phyloP scores from a whole-genome alignment of 2,329 filamentous ascomycete species.

The Drechslera avenae region DNA sequence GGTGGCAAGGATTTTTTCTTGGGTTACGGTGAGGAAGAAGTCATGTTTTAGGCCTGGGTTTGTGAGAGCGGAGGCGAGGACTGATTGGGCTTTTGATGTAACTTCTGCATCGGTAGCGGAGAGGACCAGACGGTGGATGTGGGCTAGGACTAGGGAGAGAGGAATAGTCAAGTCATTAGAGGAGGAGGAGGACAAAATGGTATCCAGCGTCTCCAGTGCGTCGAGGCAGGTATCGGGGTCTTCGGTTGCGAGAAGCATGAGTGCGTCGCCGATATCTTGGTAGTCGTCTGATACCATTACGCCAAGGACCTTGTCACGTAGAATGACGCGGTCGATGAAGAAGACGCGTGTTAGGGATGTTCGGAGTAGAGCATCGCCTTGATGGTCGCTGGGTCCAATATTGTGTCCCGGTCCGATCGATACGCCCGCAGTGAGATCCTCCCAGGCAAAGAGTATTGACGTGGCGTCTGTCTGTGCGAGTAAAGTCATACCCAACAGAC shows the following conservation, averaged over 20 bases:
- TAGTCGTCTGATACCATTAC: conserved; percentile 21
- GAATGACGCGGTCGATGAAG: conserved; percentile 33
- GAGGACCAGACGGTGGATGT: conserved; percentile 28
- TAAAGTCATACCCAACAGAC: conserved; percentile 32
- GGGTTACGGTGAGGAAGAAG: conserved; percentile 26
- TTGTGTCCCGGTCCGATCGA: conserved; percentile 28
- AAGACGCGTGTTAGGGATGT: conserved; percentile 30
- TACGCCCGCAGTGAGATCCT: conserved; percentile 21
- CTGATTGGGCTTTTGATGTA: conserved; percentile 35
- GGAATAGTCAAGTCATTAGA: conserved; percentile 18
- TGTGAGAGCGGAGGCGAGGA: conserved; percentile 31
- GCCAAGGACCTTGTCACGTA: conserved; percentile 19
- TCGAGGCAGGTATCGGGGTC: conserved; percentile 37
- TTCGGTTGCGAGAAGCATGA: conserved; percentile 27
- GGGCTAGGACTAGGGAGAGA: conserved; percentile 24
- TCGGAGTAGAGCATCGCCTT: conserved; percentile 24
- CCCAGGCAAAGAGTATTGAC: conserved; percentile 28
- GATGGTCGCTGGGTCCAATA: conserved; percentile 11
- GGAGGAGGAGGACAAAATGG: conserved; percentile 19
- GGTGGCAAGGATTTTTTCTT: conserved; percentile 19
- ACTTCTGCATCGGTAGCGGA: conserved; percentile 33
- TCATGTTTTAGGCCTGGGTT: conserved; percentile 1
- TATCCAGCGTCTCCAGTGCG: conserved; percentile 29
- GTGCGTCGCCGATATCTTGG: conserved; percentile 31
- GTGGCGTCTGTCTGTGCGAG: conserved; percentile 24